Evolutionary conservation across 495 filamentous ascomycete species (phyloP).

Genomic region (Chaetomium cochliodes): DNA sequence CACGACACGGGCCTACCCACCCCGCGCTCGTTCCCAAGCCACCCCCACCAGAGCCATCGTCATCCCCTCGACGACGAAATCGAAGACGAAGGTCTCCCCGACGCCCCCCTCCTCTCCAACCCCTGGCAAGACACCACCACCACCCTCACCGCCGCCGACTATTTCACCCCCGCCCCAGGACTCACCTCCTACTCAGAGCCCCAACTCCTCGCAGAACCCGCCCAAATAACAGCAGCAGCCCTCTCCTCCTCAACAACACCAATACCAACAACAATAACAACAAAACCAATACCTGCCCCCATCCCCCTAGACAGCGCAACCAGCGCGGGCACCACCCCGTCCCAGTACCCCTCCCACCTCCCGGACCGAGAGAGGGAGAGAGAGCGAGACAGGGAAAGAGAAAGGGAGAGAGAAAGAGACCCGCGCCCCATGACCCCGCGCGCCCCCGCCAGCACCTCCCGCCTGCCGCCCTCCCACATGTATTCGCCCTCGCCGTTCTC

Average conservation of each 20-base stretch:
- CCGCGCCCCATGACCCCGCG: constrained; percentile 27
- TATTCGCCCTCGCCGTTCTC: constrained; percentile 52
- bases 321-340: not conserved
- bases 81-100: constrained; percentile 20
- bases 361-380: not conserved
- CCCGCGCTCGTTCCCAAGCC: constrained; percentile 12
- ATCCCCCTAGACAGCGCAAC: not conserved
- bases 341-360: not conserved
- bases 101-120: constrained; percentile 37
- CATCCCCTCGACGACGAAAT: constrained; percentile 20
- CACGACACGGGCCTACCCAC: constrained; percentile 33
- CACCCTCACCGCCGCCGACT: not conserved
- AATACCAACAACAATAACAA: not conserved
- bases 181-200: constrained; percentile 9
- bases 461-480: constrained; percentile 33
- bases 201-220: not conserved
- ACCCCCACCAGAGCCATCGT: constrained; percentile 13
- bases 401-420: constrained; percentile 8
- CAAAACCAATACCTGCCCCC: not conserved
- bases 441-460: constrained; percentile 31
- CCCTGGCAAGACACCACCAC: constrained; percentile 30
- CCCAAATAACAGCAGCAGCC: not conserved
- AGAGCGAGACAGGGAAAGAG: constrained; percentile 7
- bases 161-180: not conserved
- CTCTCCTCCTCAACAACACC: not conserved